These are phyloP conservation scores for Selaginella tamariscina DNA, from an alignment of 75 land plant species.

Conservation along the genomic window DNA sequence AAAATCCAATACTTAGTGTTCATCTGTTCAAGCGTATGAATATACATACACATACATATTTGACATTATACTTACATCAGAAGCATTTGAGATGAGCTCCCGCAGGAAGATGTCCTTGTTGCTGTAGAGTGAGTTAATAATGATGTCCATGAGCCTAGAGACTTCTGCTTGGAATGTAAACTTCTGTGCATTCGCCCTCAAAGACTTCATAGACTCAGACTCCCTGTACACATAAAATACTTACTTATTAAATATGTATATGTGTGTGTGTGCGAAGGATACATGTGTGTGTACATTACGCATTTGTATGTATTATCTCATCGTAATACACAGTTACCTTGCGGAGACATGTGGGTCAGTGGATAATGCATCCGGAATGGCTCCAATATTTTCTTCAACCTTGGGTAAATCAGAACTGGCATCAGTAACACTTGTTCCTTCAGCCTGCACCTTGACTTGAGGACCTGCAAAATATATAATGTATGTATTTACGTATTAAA, in stretches of 20 bases:
- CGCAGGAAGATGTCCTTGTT: constrained; percentile 94
- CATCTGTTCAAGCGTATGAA: too few species aligned
- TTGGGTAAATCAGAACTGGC: constrained; percentile 55
- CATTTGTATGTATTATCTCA: too few species aligned
- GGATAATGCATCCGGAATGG: constrained; percentile 70
- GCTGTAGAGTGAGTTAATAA: constrained; percentile 96
- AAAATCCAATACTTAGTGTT: background rate
- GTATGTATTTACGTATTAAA: too few species aligned
- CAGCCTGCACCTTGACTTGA: constrained; percentile 49
- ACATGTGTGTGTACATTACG: too few species aligned
- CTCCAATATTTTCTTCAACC: constrained; percentile 68
- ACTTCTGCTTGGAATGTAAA: constrained; percentile 99
- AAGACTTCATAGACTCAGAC: constrained; percentile 61
- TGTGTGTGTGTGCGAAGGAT: too few species aligned
- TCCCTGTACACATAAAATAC: constrained; percentile 37
- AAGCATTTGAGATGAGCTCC: constrained; percentile 95
- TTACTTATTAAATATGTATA: too few species aligned
- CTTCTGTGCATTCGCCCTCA: constrained; percentile 68
- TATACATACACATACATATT: too few species aligned
- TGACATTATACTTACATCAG: constrained; percentile 53
- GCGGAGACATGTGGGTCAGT: constrained; percentile 89
- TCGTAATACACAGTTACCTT: too few species aligned
- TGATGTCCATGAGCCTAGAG: constrained; percentile 94
- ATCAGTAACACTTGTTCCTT: constrained; percentile 31
- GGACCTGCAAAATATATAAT: constrained; percentile 35